Evolutionary conservation across 2,329 filamentous ascomycete genomes (phyloP), one percentile per base, ranked within the genome.

Genomic region (Paracoccidioides brasiliensis): DNA sequence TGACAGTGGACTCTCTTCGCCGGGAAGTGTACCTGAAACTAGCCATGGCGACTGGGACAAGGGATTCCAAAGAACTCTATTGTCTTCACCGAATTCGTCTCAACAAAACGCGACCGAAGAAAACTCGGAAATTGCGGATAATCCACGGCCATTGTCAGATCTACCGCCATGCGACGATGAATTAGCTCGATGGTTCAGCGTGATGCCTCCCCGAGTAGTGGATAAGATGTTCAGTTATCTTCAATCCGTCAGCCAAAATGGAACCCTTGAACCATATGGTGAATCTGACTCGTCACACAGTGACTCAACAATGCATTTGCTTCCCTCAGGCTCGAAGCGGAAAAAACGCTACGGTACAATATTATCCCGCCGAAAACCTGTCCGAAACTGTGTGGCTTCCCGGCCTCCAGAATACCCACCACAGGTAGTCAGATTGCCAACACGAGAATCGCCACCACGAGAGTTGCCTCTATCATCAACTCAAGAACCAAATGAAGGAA

Each of bases 161-260:
- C 55, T 55, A 14, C 57, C 55, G 1, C 55, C 55, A 12, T 59
- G 55, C 32, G 57, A 56, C 15, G 55, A 54, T 46, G 57, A 59
- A 38, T 38, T 59, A 40, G 57, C 53, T 28, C 57, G 54, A n/a
- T 59, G 55, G 56, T 53, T 59, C 14, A 44, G 52, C 10, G 55
- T 58, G 32, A 58, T 58, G 52, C 57, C 57, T 12, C 45, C 55
- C 33, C 51, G 52, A 32, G 55, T 58, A 14, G 57, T 58, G n/a
- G 57, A 56, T 40, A 55, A 58, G 43, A 58, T 58, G 57, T 56
- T 58, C 45, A 50, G 46, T 6, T 58, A 58, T 38, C 42, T 58
- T 30, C 43, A 41, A 3, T 14, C 52, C 30, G 32, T 58, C 15
- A 30, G 30, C 32, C 43, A 42, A 55, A n/a, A 14, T 1, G 40